Conservation (phyloP, 148 eudicot species). For the Nepenthes mirabilis region DNA sequence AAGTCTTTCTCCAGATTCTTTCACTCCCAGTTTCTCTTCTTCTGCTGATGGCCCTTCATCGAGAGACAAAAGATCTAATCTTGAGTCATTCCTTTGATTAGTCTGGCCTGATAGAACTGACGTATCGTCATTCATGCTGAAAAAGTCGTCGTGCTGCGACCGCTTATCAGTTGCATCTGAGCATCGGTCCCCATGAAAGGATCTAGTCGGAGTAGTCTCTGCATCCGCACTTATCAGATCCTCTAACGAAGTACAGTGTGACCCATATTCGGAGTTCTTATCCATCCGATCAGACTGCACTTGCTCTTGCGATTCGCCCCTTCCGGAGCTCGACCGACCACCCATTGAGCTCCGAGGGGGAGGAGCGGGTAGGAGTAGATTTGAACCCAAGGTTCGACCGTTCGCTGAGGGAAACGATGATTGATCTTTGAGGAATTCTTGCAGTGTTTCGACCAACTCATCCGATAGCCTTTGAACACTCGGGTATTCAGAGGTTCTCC, state of each 20-base stretch:
- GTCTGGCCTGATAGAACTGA: constrained; percentile 39
- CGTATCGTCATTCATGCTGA: constrained; percentile 18
- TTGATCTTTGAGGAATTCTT: constrained; percentile 69
- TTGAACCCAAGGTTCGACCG: constrained; percentile 8
- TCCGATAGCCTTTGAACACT: constrained; percentile 45
- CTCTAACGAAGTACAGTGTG: constrained; percentile 33
- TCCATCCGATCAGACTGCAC: not conserved
- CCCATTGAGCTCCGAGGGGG: not conserved
- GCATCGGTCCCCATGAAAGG: constrained; percentile 48
- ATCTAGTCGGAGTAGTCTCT: constrained; percentile 12
- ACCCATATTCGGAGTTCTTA: constrained; percentile 12
- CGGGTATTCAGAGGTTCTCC: constrained; percentile 60
- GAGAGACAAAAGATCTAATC: constrained; percentile 32
- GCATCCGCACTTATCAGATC: constrained; percentile 46
- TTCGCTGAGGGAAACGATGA: constrained; percentile 33
- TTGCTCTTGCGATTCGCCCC: constrained; percentile 2
- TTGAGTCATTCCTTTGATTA: constrained; percentile 12
- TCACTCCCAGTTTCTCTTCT: constrained; percentile 1
- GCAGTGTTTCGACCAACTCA: constrained; percentile 48
- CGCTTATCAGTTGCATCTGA: constrained; percentile 28
- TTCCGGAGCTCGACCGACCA: constrained; percentile 3
- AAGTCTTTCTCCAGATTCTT: not conserved
- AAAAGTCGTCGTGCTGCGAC: constrained; percentile 14
- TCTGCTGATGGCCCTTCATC: constrained; percentile 21
- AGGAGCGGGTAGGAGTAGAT: constrained; percentile 17